Evolutionary conservation across 1,284 basidiomycete species (phyloP).

Genomic region (Malassezia furfur): DNA sequence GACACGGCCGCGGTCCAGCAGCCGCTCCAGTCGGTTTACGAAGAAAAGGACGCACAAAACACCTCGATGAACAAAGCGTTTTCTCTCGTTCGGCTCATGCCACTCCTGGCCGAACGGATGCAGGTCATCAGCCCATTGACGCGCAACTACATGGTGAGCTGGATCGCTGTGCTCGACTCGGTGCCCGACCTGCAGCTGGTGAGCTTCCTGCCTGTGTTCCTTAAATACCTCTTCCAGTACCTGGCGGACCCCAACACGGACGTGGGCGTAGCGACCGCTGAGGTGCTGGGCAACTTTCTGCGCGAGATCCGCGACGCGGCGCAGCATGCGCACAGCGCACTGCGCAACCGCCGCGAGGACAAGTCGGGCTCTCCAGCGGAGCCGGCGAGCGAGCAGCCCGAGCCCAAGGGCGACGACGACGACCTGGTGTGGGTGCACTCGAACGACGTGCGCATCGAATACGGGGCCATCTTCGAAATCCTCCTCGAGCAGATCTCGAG

Average conservation of each 20-base stretch:
- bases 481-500: slow-evolving; percentile 68
- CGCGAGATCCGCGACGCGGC: slow-evolving; percentile 58
- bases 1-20: slow-evolving; percentile 33
- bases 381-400: neutral
- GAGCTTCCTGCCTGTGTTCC: slow-evolving; percentile 82
- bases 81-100: slow-evolving; percentile 87
- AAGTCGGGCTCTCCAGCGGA: neutral
- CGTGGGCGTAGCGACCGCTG: slow-evolving; percentile 82
- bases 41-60: slow-evolving; percentile 20
- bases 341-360: slow-evolving; percentile 13
- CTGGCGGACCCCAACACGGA: slow-evolving; percentile 90
- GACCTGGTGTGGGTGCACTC: slow-evolving; percentile 68
- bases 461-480: slow-evolving; percentile 84
- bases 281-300: slow-evolving; percentile 80
- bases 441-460: slow-evolving; percentile 83
- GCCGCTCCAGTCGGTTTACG: slow-evolving; percentile 9
- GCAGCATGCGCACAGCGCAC: slow-evolving; percentile 13
- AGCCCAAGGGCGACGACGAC: slow-evolving; percentile 46
- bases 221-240: slow-evolving; percentile 82
- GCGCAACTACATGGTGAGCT: slow-evolving; percentile 86
- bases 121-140: slow-evolving; percentile 93
- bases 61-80: slow-evolving; percentile 55
- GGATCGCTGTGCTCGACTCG: slow-evolving; percentile 91
- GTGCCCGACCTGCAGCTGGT: slow-evolving; percentile 93
- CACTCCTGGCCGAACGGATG: slow-evolving; percentile 81